These are phyloP conservation scores for Ascochyta clinopodiicola DNA, from an alignment of 2,329 filamentous ascomycete species.

Conservation along the genomic window DNA sequence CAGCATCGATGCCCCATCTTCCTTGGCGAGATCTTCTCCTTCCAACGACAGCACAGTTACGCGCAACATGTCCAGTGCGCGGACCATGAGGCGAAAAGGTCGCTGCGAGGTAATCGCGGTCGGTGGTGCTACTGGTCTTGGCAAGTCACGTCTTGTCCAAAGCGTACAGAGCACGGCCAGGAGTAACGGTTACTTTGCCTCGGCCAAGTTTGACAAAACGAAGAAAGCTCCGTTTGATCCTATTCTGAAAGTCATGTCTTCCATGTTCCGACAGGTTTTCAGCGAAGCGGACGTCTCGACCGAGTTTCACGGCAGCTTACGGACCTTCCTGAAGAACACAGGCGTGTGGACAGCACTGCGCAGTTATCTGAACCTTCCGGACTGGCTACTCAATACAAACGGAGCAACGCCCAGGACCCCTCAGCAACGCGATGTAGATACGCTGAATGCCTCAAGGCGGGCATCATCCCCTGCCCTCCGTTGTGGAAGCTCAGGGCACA, in stretches of 20 bases:
- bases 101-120: constrained; percentile 68
- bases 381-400: constrained; percentile 63
- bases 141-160: constrained; percentile 67
- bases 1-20: constrained; percentile 39
- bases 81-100: constrained; percentile 56
- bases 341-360: constrained; percentile 64
- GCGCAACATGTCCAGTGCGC: constrained; percentile 40
- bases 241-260: constrained; percentile 65
- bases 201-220: constrained; percentile 65
- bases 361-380: constrained; percentile 66
- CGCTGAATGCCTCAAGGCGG: constrained; percentile 25
- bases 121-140: constrained; percentile 63
- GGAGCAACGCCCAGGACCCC: constrained; percentile 29
- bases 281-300: constrained; percentile 68
- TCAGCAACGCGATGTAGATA: constrained; percentile 32
- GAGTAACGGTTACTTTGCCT: constrained; percentile 65
- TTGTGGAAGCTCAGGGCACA: constrained; percentile 44
- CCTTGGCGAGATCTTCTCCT: constrained; percentile 34
- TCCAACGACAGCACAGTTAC: constrained; percentile 36
- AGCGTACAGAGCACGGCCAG: constrained; percentile 64
- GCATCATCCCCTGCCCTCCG: constrained; percentile 46
- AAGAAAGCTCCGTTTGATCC: constrained; percentile 67
- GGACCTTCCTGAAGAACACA: constrained; percentile 59
- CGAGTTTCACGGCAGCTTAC: constrained; percentile 65
- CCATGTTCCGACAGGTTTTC: constrained; percentile 69